Base-by-base conservation (phyloP, 1,284 basidiomycete species). In the Coniferiporia weirii region DNA sequence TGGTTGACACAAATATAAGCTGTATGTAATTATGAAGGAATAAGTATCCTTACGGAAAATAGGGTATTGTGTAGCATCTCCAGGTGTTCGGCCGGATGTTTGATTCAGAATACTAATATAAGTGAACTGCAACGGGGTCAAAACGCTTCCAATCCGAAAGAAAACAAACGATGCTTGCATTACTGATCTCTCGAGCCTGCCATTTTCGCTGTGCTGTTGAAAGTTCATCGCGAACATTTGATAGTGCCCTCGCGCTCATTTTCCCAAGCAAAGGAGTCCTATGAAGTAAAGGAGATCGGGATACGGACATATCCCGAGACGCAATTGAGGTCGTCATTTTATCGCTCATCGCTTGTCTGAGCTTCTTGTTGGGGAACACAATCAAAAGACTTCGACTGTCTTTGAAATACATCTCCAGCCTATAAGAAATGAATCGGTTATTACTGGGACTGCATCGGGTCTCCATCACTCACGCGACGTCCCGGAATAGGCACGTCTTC, bases 21-120 rank as follows among this genome's bases (percentile, higher is more conserved):
- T 19, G 55, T 32, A 15, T 19, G 19, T 43, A 54, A 38, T 17
- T 4, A 8, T 44, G 19, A 59, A 46, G 64, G 40, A 20, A 9
- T 3, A 13, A 44, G 54, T 43, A 60, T 22, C 75, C 85, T 62
- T 66, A 91, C 93, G 95, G 66, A 98, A 96, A 17, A 98, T 85
- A 0, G 95, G 95, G 72, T 96, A 98, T 67, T 97, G 93, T 0
- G 95, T 97, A 6, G 95, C 91, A 73, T 98, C 92, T 67, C 87
- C 93, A 1, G 93, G 92, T 1, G 93, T 95, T n/a, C 93, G 79
- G 51, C 93, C 93, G 1, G 93, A 94, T 20, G 91, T 81, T 70
- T 95, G 92, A 65, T 95, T 95, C 54, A 95, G 74, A 60, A 95
- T 84, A 63, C 89, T 88, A 47, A 95, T 71, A 69, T 95, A 95